phyloP scores from a whole-genome alignment of 2,329 filamentous ascomycete species.

The Colletotrichum sp. region DNA sequence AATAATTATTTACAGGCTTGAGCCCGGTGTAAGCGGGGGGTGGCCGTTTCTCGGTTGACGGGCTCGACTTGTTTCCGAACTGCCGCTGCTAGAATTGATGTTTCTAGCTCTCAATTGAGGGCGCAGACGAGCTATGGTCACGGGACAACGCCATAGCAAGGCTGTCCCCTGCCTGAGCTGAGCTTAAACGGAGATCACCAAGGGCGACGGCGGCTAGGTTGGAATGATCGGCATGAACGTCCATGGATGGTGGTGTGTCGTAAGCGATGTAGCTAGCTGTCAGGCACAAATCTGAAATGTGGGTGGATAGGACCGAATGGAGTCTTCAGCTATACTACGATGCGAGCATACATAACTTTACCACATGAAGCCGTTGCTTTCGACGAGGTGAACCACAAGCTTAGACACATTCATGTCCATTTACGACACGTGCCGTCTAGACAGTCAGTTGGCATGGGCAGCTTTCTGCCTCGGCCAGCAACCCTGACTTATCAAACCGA shows the following conservation, averaged over 20 bases:
- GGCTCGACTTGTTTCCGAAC: neutral
- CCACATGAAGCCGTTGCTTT: neutral
- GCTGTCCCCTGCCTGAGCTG: neutral
- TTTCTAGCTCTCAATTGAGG: neutral
- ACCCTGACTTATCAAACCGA: neutral
- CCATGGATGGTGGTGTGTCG: neutral
- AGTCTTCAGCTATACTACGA: neutral
- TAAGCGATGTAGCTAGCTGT: neutral
- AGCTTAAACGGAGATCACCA: neutral
- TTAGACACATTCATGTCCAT: neutral
- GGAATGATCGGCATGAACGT: neutral
- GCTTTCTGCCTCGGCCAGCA: neutral
- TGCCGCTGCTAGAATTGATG: neutral
- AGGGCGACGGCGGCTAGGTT: neutral
- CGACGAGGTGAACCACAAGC: neutral
- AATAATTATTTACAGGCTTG: neutral
- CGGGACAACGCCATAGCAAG: neutral
- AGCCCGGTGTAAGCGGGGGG: neutral
- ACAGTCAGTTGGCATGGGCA: neutral
- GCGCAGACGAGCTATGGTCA: neutral
- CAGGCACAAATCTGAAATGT: neutral
- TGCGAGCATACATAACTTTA: neutral
- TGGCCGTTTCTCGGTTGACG: neutral
- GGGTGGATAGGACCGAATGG: neutral
- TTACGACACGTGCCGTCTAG: neutral